Conservation (phyloP, 2,329 filamentous ascomycete genomes). For the Curvularia spicifera region DNA sequence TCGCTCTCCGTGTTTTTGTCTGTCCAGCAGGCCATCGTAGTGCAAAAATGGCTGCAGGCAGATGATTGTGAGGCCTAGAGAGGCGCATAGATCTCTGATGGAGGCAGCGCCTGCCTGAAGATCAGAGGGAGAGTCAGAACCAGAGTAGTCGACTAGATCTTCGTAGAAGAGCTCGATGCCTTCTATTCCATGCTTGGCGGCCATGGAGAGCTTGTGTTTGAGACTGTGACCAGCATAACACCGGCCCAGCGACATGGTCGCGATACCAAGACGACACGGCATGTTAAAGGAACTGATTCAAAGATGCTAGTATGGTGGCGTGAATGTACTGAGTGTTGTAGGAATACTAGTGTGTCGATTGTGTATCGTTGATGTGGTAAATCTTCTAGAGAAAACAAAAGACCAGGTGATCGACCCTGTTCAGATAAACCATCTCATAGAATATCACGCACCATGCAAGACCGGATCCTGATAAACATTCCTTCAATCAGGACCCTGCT, state of each 20-base stretch:
- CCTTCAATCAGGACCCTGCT: neutral
- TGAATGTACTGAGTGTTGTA: neutral
- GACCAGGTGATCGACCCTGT: neutral
- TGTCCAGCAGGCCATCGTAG: slow-evolving; percentile 75
- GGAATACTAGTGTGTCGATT: neutral
- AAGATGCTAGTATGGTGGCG: neutral
- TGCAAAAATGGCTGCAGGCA: slow-evolving; percentile 79
- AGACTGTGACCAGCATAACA: slow-evolving; percentile 71
- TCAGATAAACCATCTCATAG: neutral
- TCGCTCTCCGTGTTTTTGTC: slow-evolving; percentile 62
- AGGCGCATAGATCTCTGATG: slow-evolving; percentile 64
- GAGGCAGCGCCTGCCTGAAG: slow-evolving; percentile 65
- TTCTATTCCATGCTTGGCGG: slow-evolving; percentile 67
- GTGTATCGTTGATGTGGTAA: neutral
- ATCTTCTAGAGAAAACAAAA: neutral
- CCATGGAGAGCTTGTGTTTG: slow-evolving; percentile 70
- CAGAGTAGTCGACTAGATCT: slow-evolving; percentile 70
- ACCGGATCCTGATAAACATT: neutral
- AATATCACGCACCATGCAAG: neutral
- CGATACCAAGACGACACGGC: slow-evolving; percentile 69
- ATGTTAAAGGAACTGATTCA: slow-evolving; percentile 35
- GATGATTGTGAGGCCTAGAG: slow-evolving; percentile 64
- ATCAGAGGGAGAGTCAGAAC: slow-evolving; percentile 52
- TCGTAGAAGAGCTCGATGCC: slow-evolving; percentile 82
- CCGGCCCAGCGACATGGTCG: slow-evolving; percentile 77